Base-by-base conservation (phyloP, 441 rosid species). In the Isatis lusitanica region DNA sequence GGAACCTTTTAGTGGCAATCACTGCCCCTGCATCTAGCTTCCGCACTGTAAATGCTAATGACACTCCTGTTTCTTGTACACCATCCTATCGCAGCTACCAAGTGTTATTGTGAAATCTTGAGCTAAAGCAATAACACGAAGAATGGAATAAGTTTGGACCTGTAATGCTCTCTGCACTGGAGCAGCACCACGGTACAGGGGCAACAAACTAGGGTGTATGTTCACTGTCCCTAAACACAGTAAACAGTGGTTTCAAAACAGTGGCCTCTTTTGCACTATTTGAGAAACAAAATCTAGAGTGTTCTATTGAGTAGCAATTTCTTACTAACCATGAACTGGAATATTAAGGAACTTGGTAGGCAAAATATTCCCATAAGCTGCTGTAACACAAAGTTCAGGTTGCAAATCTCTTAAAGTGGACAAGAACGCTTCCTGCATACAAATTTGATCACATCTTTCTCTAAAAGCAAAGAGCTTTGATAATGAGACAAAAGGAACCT, bases 21-120 rank as follows among this genome's bases (percentile, higher is more conserved):
- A 94, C 83, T 43, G 99, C 93, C 70, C 99, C 99, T 76, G 98
- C 87, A 89, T 94, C 98, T 63, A 94, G 70, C 58, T 89, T 90
- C 51, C 86, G 91, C 21, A 92, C 88, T 2, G 96, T 89, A 79
- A 89, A 94, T 42, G 94, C 97, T 80, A 90, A 71, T 39, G 99
- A 92, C 30, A 94, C 96, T 78, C 99, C 99, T 13, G 99, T 90
- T 79, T 89, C 92, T 76, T 71, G 60, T 35, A 80, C 96, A 73
- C 99, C 99, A 83, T 88, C 97, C 98, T 94, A 87, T 40, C 59
- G 73, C 51, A 80, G 43, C 50, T 51, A 67, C 59, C 66, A 66
- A 78, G 58, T 61, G 66, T 74, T 73, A 74, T 42, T 60, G 62
- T 53, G 66, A 33, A 63, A 15, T 7, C 46, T 64, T 46, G 42